Percentiles rank a stretch among this genome's conserved stretches.
These are phyloP conservation scores for Cladophialophora carrionii DNA, from an alignment of 2,329 filamentous ascomycete genomes.

Conservation along the genomic window DNA sequence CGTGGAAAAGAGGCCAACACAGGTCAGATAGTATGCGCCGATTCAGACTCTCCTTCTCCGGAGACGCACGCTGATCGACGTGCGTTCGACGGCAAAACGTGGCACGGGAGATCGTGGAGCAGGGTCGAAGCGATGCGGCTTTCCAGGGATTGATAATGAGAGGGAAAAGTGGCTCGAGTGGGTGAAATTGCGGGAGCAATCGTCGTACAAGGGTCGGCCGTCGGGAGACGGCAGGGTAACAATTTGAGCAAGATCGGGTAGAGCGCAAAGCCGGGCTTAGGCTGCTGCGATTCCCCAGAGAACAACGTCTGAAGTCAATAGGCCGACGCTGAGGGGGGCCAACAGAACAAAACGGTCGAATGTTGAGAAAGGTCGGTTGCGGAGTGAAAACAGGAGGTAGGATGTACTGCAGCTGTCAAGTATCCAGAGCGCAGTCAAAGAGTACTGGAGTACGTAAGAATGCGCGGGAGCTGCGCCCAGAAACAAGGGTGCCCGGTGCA, in stretches of 20 bases:
- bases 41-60: not conserved
- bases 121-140: conserved; percentile 22
- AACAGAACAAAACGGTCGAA: not conserved
- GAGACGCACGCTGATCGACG: not conserved
- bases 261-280: conserved; percentile 4
- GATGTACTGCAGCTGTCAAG: conserved; percentile 1
- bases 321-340: not conserved
- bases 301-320: not conserved
- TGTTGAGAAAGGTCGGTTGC: not conserved
- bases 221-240: conserved; percentile 23
- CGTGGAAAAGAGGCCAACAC: not conserved
- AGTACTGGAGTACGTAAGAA: not conserved
- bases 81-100: not conserved
- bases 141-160: conserved; percentile 16
- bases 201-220: conserved; percentile 18
- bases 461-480: not conserved
- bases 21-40: not conserved
- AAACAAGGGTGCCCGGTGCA: not conserved
- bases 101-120: conserved; percentile 26
- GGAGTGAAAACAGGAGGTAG: not conserved
- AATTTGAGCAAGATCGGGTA: conserved; percentile 21
- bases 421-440: not conserved
- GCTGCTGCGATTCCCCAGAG: not conserved
- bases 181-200: conserved; percentile 4
- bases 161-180: conserved; percentile 16